phyloP scores from a whole-genome alignment of 2,329 filamentous ascomycete genomes.

The Alternaria longipes region DNA sequence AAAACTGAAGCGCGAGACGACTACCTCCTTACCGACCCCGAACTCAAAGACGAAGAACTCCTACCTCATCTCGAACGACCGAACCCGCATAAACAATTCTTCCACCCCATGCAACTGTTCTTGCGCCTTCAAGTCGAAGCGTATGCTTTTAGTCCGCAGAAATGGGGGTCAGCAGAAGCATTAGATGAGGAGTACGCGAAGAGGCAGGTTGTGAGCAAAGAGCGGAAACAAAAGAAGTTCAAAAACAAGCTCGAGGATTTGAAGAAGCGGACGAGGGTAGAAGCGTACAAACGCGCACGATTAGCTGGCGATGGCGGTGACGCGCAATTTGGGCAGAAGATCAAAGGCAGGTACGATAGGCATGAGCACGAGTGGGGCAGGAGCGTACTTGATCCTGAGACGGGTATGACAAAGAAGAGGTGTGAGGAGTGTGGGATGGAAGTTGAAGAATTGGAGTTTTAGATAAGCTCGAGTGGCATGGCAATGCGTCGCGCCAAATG shows the following conservation, averaged over 20 bases:
- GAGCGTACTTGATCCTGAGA: slow-evolving; percentile 66
- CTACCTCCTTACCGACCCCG: slow-evolving; percentile 93
- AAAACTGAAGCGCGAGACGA: slow-evolving; percentile 97
- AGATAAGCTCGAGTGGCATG: not conserved
- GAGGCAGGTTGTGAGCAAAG: slow-evolving; percentile 81
- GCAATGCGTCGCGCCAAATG: not conserved
- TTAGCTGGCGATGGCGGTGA: slow-evolving; percentile 55
- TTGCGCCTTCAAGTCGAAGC: slow-evolving; percentile 93
- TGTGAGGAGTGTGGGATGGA: slow-evolving; percentile 74
- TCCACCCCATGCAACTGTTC: slow-evolving; percentile 99
- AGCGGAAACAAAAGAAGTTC: slow-evolving; percentile 89
- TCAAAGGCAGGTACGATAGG: slow-evolving; percentile 69
- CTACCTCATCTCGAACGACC: slow-evolving; percentile 87
- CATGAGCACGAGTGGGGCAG: slow-evolving; percentile 90
- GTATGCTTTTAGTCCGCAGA: slow-evolving; percentile 81
- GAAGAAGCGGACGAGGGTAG: slow-evolving; percentile 92
- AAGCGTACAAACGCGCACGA: slow-evolving; percentile 75
- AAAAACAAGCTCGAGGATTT: slow-evolving; percentile 86
- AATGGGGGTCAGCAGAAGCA: slow-evolving; percentile 89
- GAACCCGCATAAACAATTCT: slow-evolving; percentile 94
- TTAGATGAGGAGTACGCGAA: slow-evolving; percentile 89
- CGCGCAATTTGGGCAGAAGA: slow-evolving; percentile 75
- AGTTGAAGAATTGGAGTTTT: slow-evolving; percentile 72
- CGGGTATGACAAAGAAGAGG: slow-evolving; percentile 81
- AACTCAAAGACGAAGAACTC: slow-evolving; percentile 87